A percentile compares a stretch with the other conserved stretches of the same genome.
Evolutionary conservation across 129 eudicot genomes (phyloP).

Genomic region (Flaveria trinervia): DNA sequence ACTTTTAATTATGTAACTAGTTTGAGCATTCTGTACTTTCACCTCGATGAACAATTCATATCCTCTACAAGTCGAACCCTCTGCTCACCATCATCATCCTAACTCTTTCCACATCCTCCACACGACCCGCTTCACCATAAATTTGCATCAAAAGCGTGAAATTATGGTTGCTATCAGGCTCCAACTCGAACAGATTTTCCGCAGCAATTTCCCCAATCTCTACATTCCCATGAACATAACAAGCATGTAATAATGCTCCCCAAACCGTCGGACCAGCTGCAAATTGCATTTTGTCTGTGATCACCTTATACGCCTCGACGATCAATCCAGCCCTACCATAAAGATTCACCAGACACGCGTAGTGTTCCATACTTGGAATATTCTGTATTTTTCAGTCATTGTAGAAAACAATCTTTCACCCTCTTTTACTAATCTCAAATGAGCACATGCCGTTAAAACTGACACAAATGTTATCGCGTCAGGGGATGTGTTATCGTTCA

Average conservation of each 20-base stretch:
- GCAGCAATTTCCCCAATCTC: conserved; percentile 73
- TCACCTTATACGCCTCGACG: conserved; percentile 50
- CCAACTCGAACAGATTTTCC: conserved; percentile 60
- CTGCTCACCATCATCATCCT: conserved; percentile 66
- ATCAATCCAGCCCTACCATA: conserved; percentile 71
- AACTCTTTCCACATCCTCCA: conserved; percentile 57
- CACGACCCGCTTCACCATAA: conserved; percentile 49
- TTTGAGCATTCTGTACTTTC: too few relatives aligned
- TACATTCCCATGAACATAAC: conserved; percentile 62
- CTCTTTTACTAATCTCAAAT: conserved; percentile 56
- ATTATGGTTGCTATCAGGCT: conserved; percentile 69
- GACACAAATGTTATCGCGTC: conserved; percentile 67
- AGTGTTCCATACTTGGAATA: conserved; percentile 75
- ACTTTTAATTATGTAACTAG: too few relatives aligned
- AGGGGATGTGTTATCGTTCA: conserved; percentile 31
- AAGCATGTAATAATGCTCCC: conserved; percentile 82
- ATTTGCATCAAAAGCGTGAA: conserved; percentile 69
- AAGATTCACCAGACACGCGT: conserved; percentile 80
- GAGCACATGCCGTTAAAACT: conserved; percentile 73
- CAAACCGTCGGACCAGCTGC: conserved; percentile 82
- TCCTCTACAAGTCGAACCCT: conserved; percentile 54
- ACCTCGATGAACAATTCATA: neutral
- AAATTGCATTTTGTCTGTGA: conserved; percentile 47
- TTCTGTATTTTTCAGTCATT: conserved; percentile 45
- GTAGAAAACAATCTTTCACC: conserved; percentile 59